phyloP scores from a whole-genome alignment of 2,329 filamentous ascomycete species.

The Dactylonectria macrodidyma region DNA sequence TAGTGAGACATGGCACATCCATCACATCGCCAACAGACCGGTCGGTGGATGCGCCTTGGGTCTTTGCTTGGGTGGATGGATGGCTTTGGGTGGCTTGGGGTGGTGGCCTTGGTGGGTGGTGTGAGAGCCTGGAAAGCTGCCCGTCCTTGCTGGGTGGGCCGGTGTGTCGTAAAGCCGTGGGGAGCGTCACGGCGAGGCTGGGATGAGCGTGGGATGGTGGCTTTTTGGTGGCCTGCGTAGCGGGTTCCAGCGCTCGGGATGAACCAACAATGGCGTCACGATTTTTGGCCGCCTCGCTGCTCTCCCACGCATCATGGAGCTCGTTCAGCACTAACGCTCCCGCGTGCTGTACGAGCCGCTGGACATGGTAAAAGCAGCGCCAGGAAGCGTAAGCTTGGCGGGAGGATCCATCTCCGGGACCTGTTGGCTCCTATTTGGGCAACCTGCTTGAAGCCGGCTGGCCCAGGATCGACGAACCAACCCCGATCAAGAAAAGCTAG shows the following conservation, averaged over 20 bases:
- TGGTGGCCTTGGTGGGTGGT: slow-evolving; percentile 28
- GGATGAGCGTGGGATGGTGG: slow-evolving; percentile 40
- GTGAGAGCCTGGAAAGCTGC: slow-evolving; percentile 36
- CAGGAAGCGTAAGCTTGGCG: slow-evolving; percentile 19
- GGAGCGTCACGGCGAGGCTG: slow-evolving; percentile 38
- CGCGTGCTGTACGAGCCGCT: slow-evolving; percentile 15
- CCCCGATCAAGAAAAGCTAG: slow-evolving; percentile 35
- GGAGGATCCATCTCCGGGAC: slow-evolving; percentile 20
- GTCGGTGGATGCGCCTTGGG: slow-evolving; percentile 5
- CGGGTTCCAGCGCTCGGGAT: slow-evolving; percentile 27
- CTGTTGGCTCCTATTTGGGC: slow-evolving; percentile 36
- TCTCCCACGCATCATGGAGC: slow-evolving; percentile 5
- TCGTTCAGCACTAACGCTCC: slow-evolving; percentile 30
- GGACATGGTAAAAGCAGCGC: slow-evolving; percentile 15
- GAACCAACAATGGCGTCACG: slow-evolving; percentile 47
- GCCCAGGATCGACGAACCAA: slow-evolving; percentile 41
- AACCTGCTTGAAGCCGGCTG: slow-evolving; percentile 39
- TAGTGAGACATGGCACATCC: slow-evolving; percentile 2
- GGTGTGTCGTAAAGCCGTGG: slow-evolving; percentile 36
- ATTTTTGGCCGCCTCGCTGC: slow-evolving; percentile 26
- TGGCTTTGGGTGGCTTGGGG: too few relatives aligned
- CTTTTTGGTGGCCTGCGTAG: slow-evolving; percentile 17
- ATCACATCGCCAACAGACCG: slow-evolving; percentile 26
- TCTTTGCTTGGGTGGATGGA: too few relatives aligned
- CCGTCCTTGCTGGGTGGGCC: slow-evolving; percentile 37